Percentiles rank a stretch among this genome's conserved stretches.
Evolutionary conservation across 768 basidiomycete species (phyloP).

Genomic region (Agaricus blazei): DNA sequence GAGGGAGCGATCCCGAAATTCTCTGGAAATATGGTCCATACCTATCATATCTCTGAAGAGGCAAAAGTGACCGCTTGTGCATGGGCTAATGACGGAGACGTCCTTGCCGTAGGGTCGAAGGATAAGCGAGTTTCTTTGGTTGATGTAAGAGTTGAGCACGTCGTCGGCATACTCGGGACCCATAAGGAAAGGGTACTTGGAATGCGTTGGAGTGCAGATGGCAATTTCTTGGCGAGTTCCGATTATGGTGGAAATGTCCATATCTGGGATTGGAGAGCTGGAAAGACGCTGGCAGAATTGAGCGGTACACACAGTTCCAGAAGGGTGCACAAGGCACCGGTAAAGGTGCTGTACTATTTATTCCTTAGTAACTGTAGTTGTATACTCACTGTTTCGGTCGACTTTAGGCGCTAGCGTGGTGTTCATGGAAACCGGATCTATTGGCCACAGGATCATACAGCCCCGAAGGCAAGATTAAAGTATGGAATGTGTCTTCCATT

Average conservation of each 20-base stretch:
- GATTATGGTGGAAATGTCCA: conserved; percentile 85
- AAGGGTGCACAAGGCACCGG: conserved; percentile 57
- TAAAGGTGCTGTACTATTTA: conserved; percentile 33
- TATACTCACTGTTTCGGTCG: background rate
- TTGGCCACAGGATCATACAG: conserved; percentile 67
- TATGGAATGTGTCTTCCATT: conserved; percentile 40
- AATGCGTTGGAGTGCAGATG: conserved; percentile 70
- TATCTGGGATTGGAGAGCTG: conserved; percentile 66
- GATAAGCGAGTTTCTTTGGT: conserved; percentile 63
- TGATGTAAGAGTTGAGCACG: conserved; percentile 45
- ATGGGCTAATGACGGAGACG: conserved; percentile 54
- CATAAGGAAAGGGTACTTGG: conserved; percentile 49
- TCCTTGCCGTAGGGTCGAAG: conserved; percentile 59
- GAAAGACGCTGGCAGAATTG: conserved; percentile 53
- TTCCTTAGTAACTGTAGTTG: background rate
- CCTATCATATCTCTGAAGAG: conserved; percentile 19
- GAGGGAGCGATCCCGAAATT: conserved; percentile 7
- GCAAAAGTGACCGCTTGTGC: conserved; percentile 13
- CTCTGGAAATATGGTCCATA: conserved; percentile 4
- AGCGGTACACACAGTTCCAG: conserved; percentile 58
- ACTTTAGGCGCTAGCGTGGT: conserved; percentile 76
- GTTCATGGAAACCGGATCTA: conserved; percentile 76
- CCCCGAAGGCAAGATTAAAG: conserved; percentile 35
- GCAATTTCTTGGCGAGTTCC: conserved; percentile 75
- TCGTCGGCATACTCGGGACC: conserved; percentile 46